Evolutionary conservation across 192 early-diverging fungal genomes (phyloP).

Genomic region (Umbelopsis ramanniana): DNA sequence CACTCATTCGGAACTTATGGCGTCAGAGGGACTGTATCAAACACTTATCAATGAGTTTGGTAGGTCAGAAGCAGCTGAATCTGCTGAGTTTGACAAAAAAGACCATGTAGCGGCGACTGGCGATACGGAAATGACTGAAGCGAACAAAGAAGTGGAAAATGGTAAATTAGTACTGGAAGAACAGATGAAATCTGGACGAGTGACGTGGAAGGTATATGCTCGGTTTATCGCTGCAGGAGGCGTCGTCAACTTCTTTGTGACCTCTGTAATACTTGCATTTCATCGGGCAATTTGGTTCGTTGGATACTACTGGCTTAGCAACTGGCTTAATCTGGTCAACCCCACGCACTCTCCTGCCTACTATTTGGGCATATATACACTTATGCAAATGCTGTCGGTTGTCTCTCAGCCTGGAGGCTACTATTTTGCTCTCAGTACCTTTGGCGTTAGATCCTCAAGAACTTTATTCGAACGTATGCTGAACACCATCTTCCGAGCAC

Average conservation of each 20-base stretch:
- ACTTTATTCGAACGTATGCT: conserved; percentile 67
- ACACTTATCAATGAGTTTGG: conserved; percentile 22
- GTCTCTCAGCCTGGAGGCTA: background rate
- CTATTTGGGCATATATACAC: conserved; percentile 26
- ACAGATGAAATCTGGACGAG: conserved; percentile 4
- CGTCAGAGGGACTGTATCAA: conserved; percentile 5
- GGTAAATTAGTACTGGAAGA: conserved; percentile 20
- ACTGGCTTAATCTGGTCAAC: conserved; percentile 17
- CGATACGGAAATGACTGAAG: background rate
- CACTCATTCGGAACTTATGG: conserved; percentile 24
- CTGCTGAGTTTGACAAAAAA: background rate
- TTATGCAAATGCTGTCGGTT: conserved; percentile 18
- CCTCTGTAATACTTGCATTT: background rate
- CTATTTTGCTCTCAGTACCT: conserved; percentile 7
- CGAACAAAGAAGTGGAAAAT: background rate
- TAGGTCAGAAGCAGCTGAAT: background rate
- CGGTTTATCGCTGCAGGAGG: conserved; percentile 11
- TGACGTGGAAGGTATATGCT: conserved; percentile 20
- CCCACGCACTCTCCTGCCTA: background rate
- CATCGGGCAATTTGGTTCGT: conserved; percentile 19
- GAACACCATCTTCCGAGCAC: conserved; percentile 69
- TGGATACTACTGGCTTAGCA: conserved; percentile 18
- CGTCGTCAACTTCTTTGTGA: conserved; percentile 3
- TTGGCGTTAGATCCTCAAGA: conserved; percentile 61
- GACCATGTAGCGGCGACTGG: background rate